Base-by-base conservation (phyloP, 2,329 filamentous ascomycete species). In the Elsinoe arachidis region DNA sequence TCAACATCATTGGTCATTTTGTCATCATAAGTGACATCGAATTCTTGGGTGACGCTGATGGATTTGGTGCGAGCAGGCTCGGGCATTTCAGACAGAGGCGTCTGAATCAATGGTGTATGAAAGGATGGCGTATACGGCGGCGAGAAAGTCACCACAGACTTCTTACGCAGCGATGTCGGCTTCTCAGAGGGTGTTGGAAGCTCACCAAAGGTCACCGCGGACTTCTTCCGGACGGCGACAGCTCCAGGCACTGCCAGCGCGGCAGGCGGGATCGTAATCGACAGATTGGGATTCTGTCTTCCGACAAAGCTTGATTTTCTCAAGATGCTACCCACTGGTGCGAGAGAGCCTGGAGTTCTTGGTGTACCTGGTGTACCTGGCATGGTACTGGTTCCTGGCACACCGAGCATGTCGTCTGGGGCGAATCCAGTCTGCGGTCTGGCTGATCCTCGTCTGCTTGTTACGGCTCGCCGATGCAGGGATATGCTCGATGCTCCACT, bases 351-450 rank as follows among this genome's bases (percentile, higher is more conserved):
- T 14, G 49, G 49, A 7, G 49, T 53, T 15, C 49, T 34, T 6
- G 49, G 49, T 10, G 46, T 51, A 12, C 46, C 46, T 14, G 46
- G 46, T 17, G 46, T 51, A 10, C 26, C 46, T n/a, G 46, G 46
- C 5, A 30, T 51, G n/a, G 17, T 15, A 51, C 26, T 35, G 17
- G 35, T 53, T 9, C 49, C 49, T 7, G 49, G 49, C 35, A 53
- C 49, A n/a, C 49, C 49, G n/a, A 53, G 49, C 49, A 53, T 53
- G 23, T 53, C 49, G 38, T 53, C 49, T 17, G 49, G 49, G 15
- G 49, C 34, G 19, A 53, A 53, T 9, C 49, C 49, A 23, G 49
- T 38, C 34, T 53, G 49, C 19, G 49, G 34, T 39, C 49, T 53
- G n/a, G 15, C 14, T 11, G 49, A 53, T 21, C 49, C 49, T 39